These are phyloP conservation scores for Casuarina equisetifolia DNA, from an alignment of 306 rosid species.

Conservation along the genomic window DNA sequence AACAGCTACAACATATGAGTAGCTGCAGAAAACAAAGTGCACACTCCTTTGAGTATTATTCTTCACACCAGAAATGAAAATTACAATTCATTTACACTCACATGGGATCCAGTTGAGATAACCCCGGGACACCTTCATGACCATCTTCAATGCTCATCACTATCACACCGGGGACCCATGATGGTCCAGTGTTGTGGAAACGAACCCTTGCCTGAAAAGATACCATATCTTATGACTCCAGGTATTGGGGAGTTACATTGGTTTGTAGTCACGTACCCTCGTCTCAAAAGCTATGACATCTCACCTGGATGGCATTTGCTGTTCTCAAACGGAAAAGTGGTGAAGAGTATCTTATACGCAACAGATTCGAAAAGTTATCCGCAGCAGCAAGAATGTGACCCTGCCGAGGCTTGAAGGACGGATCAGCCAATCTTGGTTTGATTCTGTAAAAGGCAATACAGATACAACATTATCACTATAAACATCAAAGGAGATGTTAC, in stretches of 20 bases:
- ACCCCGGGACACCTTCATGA: slow-evolving; percentile 61
- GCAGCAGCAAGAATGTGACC: slow-evolving; percentile 56
- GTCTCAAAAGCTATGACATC: background rate
- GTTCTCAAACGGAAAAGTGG: slow-evolving; percentile 90
- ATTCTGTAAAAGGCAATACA: slow-evolving; percentile 51
- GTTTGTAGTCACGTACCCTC: slow-evolving; percentile 5
- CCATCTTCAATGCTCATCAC: slow-evolving; percentile 98
- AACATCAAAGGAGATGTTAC: slow-evolving; percentile 14
- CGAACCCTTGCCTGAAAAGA: slow-evolving; percentile 57
- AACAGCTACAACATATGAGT: slow-evolving; percentile 64
- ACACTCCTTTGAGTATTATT: slow-evolving; percentile 9
- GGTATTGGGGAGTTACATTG: slow-evolving; percentile 15
- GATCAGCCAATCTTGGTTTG: slow-evolving; percentile 81
- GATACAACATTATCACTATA: slow-evolving; percentile 14
- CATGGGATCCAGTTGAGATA: slow-evolving; percentile 87
- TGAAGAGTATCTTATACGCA: slow-evolving; percentile 86
- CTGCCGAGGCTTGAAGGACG: slow-evolving; percentile 78
- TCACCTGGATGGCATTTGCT: slow-evolving; percentile 80
- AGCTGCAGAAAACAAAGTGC: slow-evolving; percentile 50
- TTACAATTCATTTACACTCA: slow-evolving; percentile 42
- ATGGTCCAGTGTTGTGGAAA: slow-evolving; percentile 78
- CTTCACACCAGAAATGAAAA: slow-evolving; percentile 17
- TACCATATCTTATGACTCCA: slow-evolving; percentile 7
- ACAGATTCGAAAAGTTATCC: slow-evolving; percentile 63
- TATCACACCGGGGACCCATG: slow-evolving; percentile 61